A percentile compares a stretch with the other conserved stretches of the same genome.
Conservation (phyloP, 768 basidiomycete species). For the Mycena latifolia region DNA sequence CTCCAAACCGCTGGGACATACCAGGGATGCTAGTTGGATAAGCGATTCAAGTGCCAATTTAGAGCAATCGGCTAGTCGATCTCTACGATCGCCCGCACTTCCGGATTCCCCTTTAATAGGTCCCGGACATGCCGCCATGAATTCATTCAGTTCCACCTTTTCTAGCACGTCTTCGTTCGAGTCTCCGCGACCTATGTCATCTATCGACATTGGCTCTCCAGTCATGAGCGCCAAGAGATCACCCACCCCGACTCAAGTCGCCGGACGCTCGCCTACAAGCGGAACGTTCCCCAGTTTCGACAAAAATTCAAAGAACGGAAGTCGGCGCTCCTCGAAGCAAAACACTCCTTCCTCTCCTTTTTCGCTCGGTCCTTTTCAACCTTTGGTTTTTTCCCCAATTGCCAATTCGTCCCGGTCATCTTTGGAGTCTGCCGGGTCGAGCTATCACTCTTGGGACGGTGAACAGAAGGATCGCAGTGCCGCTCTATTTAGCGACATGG, state of each 20-base stretch:
- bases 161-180: constrained; percentile 40
- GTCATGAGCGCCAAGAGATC: constrained; percentile 61
- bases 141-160: constrained; percentile 47
- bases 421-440: constrained; percentile 84
- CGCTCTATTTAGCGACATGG: constrained; percentile 66
- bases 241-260: constrained; percentile 74
- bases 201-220: constrained; percentile 65
- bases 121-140: constrained; percentile 45
- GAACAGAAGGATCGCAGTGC: constrained; percentile 67
- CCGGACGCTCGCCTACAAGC: constrained; percentile 66
- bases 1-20: constrained; percentile 55
- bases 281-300: constrained; percentile 61
- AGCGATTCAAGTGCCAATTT: constrained; percentile 48
- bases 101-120: constrained; percentile 71
- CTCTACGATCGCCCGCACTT: constrained; percentile 66
- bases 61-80: constrained; percentile 56
- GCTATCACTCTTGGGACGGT: constrained; percentile 86
- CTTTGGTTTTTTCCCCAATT: constrained; percentile 76
- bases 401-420: constrained; percentile 85
- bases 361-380: constrained; percentile 63
- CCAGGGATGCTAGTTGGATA: constrained; percentile 72
- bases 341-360: constrained; percentile 64
- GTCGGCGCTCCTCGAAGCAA: constrained; percentile 69
- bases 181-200: constrained; percentile 59
- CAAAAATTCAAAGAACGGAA: constrained; percentile 52